Evolutionary conservation across 2,329 filamentous ascomycete genomes (phyloP), one percentile per base, ranked within the genome.

Genomic region (Ceratocystis cubensis): DNA sequence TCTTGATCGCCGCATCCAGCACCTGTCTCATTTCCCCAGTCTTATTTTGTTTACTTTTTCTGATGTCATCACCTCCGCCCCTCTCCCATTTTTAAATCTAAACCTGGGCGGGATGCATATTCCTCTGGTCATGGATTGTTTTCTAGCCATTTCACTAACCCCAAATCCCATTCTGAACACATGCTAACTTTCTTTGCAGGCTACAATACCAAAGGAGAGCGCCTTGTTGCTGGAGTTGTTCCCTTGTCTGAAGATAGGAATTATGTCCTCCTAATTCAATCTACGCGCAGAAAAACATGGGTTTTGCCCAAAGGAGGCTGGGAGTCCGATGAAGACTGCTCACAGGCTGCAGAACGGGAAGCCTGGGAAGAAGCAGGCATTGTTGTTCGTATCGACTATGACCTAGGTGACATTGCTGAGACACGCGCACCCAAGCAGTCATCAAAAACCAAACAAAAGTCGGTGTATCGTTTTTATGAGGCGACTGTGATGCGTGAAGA

Each of bases 281-380:
- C 91, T 65, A 93, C 89, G 64, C 85, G 90, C 70, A 87, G 91
- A 72, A 90, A 90, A 75, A 90, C 89, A 72, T 99, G 94, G 94
- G 94, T 99, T 56, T 82, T 99, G 68, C 94, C 94, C 69, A 99
- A 99, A 76, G 94, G 94, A 74, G 94, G 94, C 69, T 99, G 94
- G 92, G 94, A 99, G 76, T 88, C 86, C 44, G 94, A 99, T 76
- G 94, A 99, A 78, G 84, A 87, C 69, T 94, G 89, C 70, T 85
- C 88, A 69, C 84, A 93, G 75, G 89, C 94, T 67, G 94, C 94
- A 66, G 77, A 88, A 80, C 80, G 94, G 71, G 94, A 99, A 77
- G 94, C 94, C 69, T 97, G 94, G 94, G 94, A 97, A 79, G 94
- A 97, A 78, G 94, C 92, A 53, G 94, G 94, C 72, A 95, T 97